Percentiles rank a stretch among this genome's conserved stretches.
Evolutionary conservation across 2,329 filamentous ascomycete species (phyloP).

Genomic region (Cladophialophora exuberans): DNA sequence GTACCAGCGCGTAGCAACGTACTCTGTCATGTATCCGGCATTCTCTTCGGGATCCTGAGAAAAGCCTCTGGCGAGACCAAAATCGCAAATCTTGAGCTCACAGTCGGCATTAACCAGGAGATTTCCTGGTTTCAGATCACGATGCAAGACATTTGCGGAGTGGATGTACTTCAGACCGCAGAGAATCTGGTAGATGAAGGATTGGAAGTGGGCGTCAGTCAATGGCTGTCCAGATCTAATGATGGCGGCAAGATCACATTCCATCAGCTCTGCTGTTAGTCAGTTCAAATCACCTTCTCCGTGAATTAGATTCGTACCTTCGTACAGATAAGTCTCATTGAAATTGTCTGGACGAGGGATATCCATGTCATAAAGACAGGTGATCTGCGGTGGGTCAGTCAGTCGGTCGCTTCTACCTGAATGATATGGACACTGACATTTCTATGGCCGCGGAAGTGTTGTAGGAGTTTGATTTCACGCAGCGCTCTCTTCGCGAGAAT

Average conservation of each 20-base stretch:
- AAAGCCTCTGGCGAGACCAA: slow-evolving; percentile 93
- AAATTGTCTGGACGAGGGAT: slow-evolving; percentile 97
- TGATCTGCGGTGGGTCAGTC: slow-evolving; percentile 70
- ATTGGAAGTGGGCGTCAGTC: slow-evolving; percentile 98
- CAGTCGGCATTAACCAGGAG: slow-evolving; percentile 98
- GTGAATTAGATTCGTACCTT: slow-evolving; percentile 65
- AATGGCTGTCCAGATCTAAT: slow-evolving; percentile 95
- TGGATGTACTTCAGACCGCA: slow-evolving; percentile 99
- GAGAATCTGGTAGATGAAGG: slow-evolving; percentile 99
- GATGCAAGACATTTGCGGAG: slow-evolving; percentile 95
- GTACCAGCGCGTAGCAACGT: slow-evolving; percentile 98
- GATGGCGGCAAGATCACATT: slow-evolving; percentile 96
- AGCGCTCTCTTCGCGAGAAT: slow-evolving; percentile 97
- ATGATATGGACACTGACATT: slow-evolving; percentile 63
- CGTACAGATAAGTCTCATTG: slow-evolving; percentile 98
- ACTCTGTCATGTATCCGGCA: slow-evolving; percentile 99
- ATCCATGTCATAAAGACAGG: slow-evolving; percentile 99
- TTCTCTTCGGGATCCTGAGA: slow-evolving; percentile 97
- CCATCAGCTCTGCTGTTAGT: slow-evolving; percentile 80
- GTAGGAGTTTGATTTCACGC: slow-evolving; percentile 96
- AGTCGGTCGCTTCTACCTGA: slow-evolving; percentile 6
- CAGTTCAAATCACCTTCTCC: neutral
- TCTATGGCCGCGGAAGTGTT: slow-evolving; percentile 91
- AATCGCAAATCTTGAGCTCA: slow-evolving; percentile 99
- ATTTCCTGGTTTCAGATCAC: slow-evolving; percentile 96